phyloP scores from a whole-genome alignment of 345 rosid genomes.

The Brassica rapa region DNA sequence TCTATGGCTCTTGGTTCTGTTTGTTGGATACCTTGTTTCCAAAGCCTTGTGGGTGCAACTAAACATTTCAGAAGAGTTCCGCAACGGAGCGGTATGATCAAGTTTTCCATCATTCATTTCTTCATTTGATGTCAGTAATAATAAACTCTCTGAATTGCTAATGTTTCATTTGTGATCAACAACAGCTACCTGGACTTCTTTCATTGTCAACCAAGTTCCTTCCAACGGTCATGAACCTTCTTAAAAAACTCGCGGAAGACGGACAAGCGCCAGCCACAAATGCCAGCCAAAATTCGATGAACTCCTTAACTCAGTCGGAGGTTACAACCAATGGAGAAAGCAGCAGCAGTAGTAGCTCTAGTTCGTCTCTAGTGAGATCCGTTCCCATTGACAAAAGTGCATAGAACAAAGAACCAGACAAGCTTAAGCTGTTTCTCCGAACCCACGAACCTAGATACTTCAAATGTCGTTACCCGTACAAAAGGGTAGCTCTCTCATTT shows the following conservation, averaged over 20 bases:
- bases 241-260: conserved; percentile 82
- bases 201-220: conserved; percentile 80
- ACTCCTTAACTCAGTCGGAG: conserved; percentile 41
- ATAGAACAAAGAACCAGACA: conserved; percentile 55
- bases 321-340: conserved; percentile 48
- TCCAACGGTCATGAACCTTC: conserved; percentile 93
- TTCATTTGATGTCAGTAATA: not conserved
- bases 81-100: conserved; percentile 75
- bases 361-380: conserved; percentile 47
- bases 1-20: conserved; percentile 67
- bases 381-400: conserved; percentile 53
- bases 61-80: conserved; percentile 85
- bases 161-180: conserved; percentile 30
- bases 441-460: conserved; percentile 31
- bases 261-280: conserved; percentile 62
- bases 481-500: conserved; percentile 39
- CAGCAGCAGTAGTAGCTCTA: conserved; percentile 37
- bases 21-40: conserved; percentile 64
- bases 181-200: conserved; percentile 87
- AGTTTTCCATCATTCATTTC: conserved; percentile 3
- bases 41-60: conserved; percentile 98
- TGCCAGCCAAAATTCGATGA: conserved; percentile 42
- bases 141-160: conserved; percentile 19
- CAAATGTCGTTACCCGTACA: conserved; percentile 14
- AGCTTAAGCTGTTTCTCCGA: conserved; percentile 20